Evolutionary conservation across 2,329 filamentous ascomycete species (phyloP).

Genomic region (Daldinia sp.): DNA sequence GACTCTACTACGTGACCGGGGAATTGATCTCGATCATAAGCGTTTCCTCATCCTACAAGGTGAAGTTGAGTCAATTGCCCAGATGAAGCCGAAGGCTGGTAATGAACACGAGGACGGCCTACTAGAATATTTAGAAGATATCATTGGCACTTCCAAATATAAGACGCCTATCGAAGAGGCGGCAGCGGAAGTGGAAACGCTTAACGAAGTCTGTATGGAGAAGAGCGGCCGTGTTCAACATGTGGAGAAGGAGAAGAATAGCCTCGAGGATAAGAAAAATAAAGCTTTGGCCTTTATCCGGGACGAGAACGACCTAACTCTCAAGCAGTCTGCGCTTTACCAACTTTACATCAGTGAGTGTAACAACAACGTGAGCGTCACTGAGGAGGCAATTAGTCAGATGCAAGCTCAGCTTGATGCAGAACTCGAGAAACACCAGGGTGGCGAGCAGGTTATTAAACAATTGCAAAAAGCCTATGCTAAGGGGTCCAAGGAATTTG

Average conservation of each 20-base stretch:
- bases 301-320: slow-evolving; percentile 91
- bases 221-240: slow-evolving; percentile 97
- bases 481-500: slow-evolving; percentile 84
- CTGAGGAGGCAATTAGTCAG: slow-evolving; percentile 89
- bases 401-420: slow-evolving; percentile 87
- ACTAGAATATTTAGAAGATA: slow-evolving; percentile 96
- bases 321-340: slow-evolving; percentile 92
- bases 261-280: slow-evolving; percentile 95
- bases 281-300: slow-evolving; percentile 88
- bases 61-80: slow-evolving; percentile 97
- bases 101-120: slow-evolving; percentile 97
- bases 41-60: slow-evolving; percentile 97
- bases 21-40: slow-evolving; percentile 97
- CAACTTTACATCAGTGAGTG: slow-evolving; percentile 92
- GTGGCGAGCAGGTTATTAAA: slow-evolving; percentile 90
- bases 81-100: slow-evolving; percentile 97
- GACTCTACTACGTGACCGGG: slow-evolving; percentile 84
- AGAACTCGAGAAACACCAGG: slow-evolving; percentile 92
- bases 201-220: slow-evolving; percentile 95
- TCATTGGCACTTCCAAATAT: slow-evolving; percentile 98
- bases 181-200: slow-evolving; percentile 85
- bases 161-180: slow-evolving; percentile 97
- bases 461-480: slow-evolving; percentile 87
- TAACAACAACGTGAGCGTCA: slow-evolving; percentile 87
- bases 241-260: slow-evolving; percentile 95